Evolutionary conservation across 129 eudicot species (phyloP).

Genomic region (Pseudognaphalium luteoalbum): DNA sequence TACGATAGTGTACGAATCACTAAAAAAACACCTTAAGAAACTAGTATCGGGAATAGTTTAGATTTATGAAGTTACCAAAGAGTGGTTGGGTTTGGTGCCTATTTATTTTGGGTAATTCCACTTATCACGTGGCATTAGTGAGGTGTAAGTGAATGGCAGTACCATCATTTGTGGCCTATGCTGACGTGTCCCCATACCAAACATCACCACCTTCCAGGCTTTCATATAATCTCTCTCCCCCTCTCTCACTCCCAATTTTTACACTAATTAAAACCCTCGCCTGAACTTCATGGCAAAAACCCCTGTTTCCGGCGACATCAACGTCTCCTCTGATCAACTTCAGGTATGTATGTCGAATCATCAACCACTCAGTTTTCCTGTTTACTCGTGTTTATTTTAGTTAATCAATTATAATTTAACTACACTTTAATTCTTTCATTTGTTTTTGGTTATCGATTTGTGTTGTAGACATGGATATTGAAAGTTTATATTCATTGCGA

Average conservation of each 20-base stretch:
- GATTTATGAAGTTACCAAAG: neutral
- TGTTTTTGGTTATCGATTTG: slow-evolving; percentile 5
- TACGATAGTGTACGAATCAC: too few species aligned
- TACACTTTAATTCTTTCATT: neutral
- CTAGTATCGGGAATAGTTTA: too few species aligned
- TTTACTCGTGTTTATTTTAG: too few species aligned
- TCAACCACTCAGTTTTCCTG: neutral
- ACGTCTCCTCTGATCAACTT: slow-evolving; percentile 28
- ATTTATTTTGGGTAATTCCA: neutral
- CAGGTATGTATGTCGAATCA: slow-evolving; percentile 22
- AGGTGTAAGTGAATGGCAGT: slow-evolving; percentile 33
- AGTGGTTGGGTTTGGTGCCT: slow-evolving; percentile 25
- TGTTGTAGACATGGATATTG: slow-evolving; percentile 63
- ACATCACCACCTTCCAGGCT: slow-evolving; percentile 34
- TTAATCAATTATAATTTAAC: too few species aligned
- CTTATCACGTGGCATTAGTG: slow-evolving; percentile 35
- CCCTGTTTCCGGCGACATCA: slow-evolving; percentile 11
- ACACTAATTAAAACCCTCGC: neutral
- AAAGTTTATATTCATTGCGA: slow-evolving; percentile 79
- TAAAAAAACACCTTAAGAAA: too few species aligned
- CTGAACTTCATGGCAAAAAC: slow-evolving; percentile 25
- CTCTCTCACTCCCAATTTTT: slow-evolving; percentile 13
- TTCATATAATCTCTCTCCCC: slow-evolving; percentile 25
- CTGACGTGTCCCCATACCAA: slow-evolving; percentile 38
- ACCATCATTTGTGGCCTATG: slow-evolving; percentile 22